phyloP scores from a whole-genome alignment of 2,329 filamentous ascomycete species.

The Myriosclerotinia duriaeana region DNA sequence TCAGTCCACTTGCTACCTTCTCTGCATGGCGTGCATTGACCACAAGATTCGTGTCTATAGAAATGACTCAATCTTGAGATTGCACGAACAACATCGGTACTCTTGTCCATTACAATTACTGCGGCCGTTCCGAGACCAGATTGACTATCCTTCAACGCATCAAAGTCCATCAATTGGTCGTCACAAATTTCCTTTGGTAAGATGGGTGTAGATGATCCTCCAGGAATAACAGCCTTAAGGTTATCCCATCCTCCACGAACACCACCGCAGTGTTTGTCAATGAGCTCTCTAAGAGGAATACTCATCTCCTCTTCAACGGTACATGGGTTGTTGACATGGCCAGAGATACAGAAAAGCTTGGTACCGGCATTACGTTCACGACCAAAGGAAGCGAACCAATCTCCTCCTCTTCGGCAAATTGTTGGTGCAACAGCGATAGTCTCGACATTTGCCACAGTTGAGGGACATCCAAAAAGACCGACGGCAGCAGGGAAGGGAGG shows the following conservation, averaged over 20 bases:
- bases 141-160: constrained; percentile 95
- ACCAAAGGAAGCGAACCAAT: constrained; percentile 91
- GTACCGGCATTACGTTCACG: constrained; percentile 96
- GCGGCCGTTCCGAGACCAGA: constrained; percentile 95
- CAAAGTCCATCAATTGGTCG: constrained; percentile 98
- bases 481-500: constrained; percentile 97
- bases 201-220: constrained; percentile 94
- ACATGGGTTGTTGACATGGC: constrained; percentile 96
- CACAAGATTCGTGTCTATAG: constrained; percentile 97
- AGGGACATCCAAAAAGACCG: constrained; percentile 96
- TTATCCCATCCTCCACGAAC: constrained; percentile 98
- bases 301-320: constrained; percentile 99
- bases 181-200: constrained; percentile 88
- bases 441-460: constrained; percentile 97
- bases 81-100: constrained; percentile 89
- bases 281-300: constrained; percentile 91
- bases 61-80: constrained; percentile 93
- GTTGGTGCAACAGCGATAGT: constrained; percentile 94
- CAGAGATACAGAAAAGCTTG: constrained; percentile 97
- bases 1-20: constrained; percentile 99
- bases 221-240: constrained; percentile 89
- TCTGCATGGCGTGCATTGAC: constrained; percentile 98
- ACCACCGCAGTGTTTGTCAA: constrained; percentile 97
- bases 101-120: constrained; percentile 99
- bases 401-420: constrained; percentile 87